phyloP scores from a whole-genome alignment of 768 basidiomycete species.

The Boletus vinaceobasis region DNA sequence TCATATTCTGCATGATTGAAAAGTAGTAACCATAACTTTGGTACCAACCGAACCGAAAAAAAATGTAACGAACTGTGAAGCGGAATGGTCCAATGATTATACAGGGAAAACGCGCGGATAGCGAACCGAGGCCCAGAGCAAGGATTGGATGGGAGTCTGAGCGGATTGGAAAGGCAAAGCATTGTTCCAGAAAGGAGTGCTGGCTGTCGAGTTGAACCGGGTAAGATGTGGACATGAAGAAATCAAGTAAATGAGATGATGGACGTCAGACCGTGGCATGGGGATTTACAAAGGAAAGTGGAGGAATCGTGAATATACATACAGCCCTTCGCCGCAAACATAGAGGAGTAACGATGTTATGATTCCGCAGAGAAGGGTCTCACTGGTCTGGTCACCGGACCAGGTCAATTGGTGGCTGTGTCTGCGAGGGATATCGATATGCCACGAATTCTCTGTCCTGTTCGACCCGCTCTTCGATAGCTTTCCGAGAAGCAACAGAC shows the following conservation, averaged over 20 bases:
- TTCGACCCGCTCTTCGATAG: slow-evolving; percentile 75
- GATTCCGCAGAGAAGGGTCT: background rate
- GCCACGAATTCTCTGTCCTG: slow-evolving; percentile 84
- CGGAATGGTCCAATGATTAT: slow-evolving; percentile 6
- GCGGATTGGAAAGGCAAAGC: slow-evolving; percentile 13
- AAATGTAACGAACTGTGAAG: slow-evolving; percentile 6
- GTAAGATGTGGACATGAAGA: slow-evolving; percentile 15
- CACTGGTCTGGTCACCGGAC: slow-evolving; percentile 37
- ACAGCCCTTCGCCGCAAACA: slow-evolving; percentile 3
- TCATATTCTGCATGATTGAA: slow-evolving; percentile 26
- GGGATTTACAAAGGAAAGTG: slow-evolving; percentile 18
- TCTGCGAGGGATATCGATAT: slow-evolving; percentile 80
- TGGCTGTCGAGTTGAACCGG: slow-evolving; percentile 13
- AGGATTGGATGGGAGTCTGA: slow-evolving; percentile 14
- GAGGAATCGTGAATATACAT: slow-evolving; percentile 5
- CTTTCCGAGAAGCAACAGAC: slow-evolving; percentile 66
- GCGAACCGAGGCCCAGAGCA: slow-evolving; percentile 18
- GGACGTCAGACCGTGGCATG: slow-evolving; percentile 14
- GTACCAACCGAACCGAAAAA: slow-evolving; percentile 24
- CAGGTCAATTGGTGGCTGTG: slow-evolving; percentile 59
- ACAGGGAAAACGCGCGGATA: slow-evolving; percentile 13
- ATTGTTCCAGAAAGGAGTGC: slow-evolving; percentile 27
- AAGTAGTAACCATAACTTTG: slow-evolving; percentile 12
- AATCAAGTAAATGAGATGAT: slow-evolving; percentile 20
- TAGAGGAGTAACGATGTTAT: slow-evolving; percentile 1